A percentile compares a stretch with the other conserved stretches of the same genome.
Conservation (phyloP, 345 rosid genomes). For the Excoecaria cochinchinensis region DNA sequence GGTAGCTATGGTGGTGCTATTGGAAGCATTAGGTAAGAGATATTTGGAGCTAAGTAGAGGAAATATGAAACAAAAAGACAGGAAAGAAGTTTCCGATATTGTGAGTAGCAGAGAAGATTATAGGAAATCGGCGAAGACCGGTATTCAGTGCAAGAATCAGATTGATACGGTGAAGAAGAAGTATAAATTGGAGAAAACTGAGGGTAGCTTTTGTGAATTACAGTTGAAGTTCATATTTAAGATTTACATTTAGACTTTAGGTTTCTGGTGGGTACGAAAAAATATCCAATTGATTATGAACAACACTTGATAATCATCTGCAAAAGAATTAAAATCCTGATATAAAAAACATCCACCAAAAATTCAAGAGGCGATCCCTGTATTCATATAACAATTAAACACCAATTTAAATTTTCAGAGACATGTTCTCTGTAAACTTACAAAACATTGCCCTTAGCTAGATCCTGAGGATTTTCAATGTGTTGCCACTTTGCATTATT, state of each 20-base stretch:
- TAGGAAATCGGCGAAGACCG: constrained; percentile 21
- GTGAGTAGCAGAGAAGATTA: constrained; percentile 29
- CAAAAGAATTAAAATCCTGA: no score
- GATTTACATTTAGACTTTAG: not conserved
- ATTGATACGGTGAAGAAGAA: constrained; percentile 36
- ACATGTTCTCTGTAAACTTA: no score
- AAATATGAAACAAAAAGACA: constrained; percentile 34
- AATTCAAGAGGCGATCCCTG: no score
- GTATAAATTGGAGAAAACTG: constrained; percentile 32
- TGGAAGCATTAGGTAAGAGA: constrained; percentile 35
- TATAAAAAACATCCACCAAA: no score
- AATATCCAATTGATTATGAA: not conserved
- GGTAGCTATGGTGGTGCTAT: constrained; percentile 32
- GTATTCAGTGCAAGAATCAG: constrained; percentile 34
- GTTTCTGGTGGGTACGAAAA: constrained; percentile 9
- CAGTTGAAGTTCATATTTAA: constrained; percentile 9
- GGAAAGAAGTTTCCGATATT: constrained; percentile 35
- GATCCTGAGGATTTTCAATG: no score
- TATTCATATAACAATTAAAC: no score
- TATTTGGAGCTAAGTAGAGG: constrained; percentile 37
- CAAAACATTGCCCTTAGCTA: no score
- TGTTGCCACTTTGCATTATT: no score
- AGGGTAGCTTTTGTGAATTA: constrained; percentile 12
- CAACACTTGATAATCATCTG: no score
- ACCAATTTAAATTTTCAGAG: no score